Base-by-base conservation (phyloP, 805 yeast genomes). In the Cyberlindnera suaveolens region DNA sequence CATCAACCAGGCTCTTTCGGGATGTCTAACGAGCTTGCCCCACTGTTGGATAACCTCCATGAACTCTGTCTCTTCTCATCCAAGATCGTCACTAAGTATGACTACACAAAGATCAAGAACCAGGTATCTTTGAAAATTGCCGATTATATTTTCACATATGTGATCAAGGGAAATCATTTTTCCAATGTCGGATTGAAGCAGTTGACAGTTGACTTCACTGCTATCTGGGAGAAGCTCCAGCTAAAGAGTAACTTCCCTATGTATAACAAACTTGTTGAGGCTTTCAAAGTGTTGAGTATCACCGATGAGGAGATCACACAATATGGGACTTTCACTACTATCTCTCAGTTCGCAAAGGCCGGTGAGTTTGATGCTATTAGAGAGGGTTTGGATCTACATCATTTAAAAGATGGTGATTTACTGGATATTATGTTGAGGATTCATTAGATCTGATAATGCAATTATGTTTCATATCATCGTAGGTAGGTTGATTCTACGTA, bases 341-440 rank as follows among this genome's bases (percentile, higher is more conserved):
- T 57, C 11, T 45, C 48, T 3, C 63, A 59, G 40, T 61, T 60
- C 36, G 65, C 68, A 11, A 53, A 55, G 16, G 47, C 41, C 10
- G 57, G 62, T 6, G 50, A 61, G 3, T 68, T 56, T 41, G 36
- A 32, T 1, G 57, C 49, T 8, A 34, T 68, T 20, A 63, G 53
- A 45, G 39, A 49, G 2, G 39, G 41, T 9, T 36, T 56, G 18
- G 33, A 41, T 2, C 38, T 66, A 5, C 41, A 41, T 7, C 47
- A 48, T 33, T 44, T 66, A 31, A 48, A 41, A 19, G 65, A 66
- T 43, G 50, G 59, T 14, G 70, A 65, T 36, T 54, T 67, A 9
- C 57, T 64, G 39, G 71, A 67, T 50, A 63, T 65, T 16, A 47
- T 67, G 39, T 57, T 63, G 39, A 61, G 71, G 46, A 54, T 66